Evolutionary conservation across 768 basidiomycete species (phyloP).

Genomic region (Amanita rubescens): DNA sequence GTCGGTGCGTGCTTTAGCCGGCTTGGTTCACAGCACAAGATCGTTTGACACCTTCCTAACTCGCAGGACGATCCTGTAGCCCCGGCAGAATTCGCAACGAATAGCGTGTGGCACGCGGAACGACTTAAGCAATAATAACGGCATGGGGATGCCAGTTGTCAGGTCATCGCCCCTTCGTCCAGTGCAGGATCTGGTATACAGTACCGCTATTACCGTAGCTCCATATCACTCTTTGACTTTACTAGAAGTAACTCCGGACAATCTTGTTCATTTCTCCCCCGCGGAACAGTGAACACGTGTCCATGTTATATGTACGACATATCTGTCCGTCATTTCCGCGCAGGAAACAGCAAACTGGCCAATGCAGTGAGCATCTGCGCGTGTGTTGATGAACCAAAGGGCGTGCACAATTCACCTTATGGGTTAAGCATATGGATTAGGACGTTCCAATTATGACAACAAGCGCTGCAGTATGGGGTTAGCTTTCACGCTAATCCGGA

Average conservation of each 20-base stretch:
- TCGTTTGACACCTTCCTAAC: not conserved
- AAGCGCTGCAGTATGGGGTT: no score
- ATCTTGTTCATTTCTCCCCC: not conserved
- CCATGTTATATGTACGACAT: not conserved
- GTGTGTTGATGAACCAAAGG: no score
- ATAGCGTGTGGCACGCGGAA: conserved; percentile 68
- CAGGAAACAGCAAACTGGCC: no score
- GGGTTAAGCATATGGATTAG: no score
- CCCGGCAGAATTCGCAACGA: conserved; percentile 64
- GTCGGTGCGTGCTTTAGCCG: conserved; percentile 46
- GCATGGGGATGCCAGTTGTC: not conserved
- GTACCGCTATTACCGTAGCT: not conserved
- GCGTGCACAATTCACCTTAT: no score
- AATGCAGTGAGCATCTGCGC: no score
- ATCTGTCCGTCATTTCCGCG: no score
- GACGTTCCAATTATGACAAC: no score
- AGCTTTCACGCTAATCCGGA: no score
- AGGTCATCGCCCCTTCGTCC: not conserved
- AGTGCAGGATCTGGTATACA: not conserved
- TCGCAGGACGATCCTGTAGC: conserved; percentile 59
- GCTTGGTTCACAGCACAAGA: not conserved
- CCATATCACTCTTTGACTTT: not conserved
- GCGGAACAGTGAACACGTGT: no score
- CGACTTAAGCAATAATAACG: conserved; percentile 25
- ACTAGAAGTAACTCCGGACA: not conserved